phyloP scores from a whole-genome alignment of 2,329 filamentous ascomycete genomes.

The Sclerotinia spermophila region DNA sequence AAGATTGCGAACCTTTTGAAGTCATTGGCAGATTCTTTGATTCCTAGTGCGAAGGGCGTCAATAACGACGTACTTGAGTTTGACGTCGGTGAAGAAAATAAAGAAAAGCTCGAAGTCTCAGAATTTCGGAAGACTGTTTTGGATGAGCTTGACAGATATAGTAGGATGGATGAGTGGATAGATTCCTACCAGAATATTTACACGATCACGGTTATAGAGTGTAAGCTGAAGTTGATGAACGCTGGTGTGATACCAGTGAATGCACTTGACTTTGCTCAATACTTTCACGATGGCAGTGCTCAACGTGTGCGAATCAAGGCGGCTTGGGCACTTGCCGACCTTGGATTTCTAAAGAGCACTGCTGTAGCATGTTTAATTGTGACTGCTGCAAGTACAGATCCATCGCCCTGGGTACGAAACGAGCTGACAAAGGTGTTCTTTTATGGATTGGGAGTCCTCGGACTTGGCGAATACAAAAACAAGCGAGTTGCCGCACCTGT shows the following conservation, averaged over 20 bases:
- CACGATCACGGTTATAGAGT: slow-evolving; percentile 59
- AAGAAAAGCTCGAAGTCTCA: slow-evolving; percentile 41
- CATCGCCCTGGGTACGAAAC: slow-evolving; percentile 60
- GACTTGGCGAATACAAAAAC: slow-evolving; percentile 54
- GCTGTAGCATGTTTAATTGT: slow-evolving; percentile 55
- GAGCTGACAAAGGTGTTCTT: slow-evolving; percentile 57
- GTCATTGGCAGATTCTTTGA: slow-evolving; percentile 55
- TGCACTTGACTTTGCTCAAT: slow-evolving; percentile 57
- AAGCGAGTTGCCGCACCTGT: slow-evolving; percentile 27
- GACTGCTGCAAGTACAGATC: slow-evolving; percentile 56
- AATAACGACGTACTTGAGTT: slow-evolving; percentile 36
- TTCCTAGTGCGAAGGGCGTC: slow-evolving; percentile 42
- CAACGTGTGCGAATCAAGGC: slow-evolving; percentile 64
- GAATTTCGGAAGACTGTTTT: slow-evolving; percentile 41
- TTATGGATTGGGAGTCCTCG: slow-evolving; percentile 58
- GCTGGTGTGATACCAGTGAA: slow-evolving; percentile 54
- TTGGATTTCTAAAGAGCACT: slow-evolving; percentile 56
- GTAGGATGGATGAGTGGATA: slow-evolving; percentile 66
- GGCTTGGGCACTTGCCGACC: slow-evolving; percentile 60
- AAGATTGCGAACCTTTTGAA: slow-evolving; percentile 81
- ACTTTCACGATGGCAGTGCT: slow-evolving; percentile 60
- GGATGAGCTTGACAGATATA: slow-evolving; percentile 64
- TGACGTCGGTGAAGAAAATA: slow-evolving; percentile 44
- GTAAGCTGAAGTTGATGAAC: slow-evolving; percentile 61
- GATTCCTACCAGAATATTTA: slow-evolving; percentile 65